Conservation (phyloP, 1,139 yeast species). For the Taphrina pruni region DNA sequence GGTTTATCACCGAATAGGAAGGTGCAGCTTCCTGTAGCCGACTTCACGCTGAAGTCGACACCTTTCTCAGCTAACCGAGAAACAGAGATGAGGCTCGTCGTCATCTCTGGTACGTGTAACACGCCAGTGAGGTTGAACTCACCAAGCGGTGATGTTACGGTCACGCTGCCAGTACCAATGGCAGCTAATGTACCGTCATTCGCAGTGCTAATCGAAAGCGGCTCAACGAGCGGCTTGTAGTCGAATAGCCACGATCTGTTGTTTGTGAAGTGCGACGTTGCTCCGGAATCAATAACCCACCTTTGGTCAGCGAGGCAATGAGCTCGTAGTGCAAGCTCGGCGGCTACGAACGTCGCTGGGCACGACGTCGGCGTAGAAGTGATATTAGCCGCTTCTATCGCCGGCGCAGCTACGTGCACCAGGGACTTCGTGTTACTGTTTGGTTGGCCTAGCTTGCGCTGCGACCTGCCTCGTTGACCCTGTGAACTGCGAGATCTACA, state of each 20-base stretch:
- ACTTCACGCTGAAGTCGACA: not conserved
- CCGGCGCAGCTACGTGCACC: too few species aligned
- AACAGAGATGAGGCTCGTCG: not conserved
- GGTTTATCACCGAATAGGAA: too few species aligned
- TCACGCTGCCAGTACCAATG: not conserved
- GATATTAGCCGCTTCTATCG: too few species aligned
- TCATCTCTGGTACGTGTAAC: not conserved
- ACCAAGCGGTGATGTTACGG: not conserved
- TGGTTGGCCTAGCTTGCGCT: too few species aligned
- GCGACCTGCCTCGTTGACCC: too few species aligned
- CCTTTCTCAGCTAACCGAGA: not conserved
- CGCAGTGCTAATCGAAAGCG: not conserved
- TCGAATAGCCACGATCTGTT: not conserved
- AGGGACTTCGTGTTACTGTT: too few species aligned
- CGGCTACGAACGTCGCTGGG: too few species aligned
- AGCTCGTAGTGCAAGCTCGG: too few species aligned
- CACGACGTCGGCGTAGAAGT: too few species aligned
- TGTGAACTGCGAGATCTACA: too few species aligned
- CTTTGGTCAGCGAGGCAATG: too few species aligned
- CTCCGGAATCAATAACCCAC: not conserved
- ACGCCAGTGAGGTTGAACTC: not conserved
- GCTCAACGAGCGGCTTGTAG: not conserved
- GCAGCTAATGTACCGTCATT: not conserved
- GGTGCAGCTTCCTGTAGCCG: too few species aligned
- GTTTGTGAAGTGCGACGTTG: conserved; percentile 2